Evolutionary conservation across 441 rosid species (phyloP), one percentile per base, ranked within the genome.

Genomic region (Iberis amara): DNA sequence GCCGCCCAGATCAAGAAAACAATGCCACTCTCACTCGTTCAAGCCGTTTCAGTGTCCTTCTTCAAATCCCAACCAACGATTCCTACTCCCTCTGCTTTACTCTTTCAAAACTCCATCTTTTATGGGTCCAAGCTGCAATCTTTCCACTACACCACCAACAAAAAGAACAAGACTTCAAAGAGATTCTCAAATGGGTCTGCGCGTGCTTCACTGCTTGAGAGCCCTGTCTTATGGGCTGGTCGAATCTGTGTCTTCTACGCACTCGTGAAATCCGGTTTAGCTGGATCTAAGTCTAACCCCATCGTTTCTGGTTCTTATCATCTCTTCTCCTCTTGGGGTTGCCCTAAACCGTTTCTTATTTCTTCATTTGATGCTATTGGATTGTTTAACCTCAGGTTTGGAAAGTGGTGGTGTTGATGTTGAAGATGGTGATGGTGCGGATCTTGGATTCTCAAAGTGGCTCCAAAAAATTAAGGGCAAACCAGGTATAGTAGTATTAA

Each of bases 381-480:
- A 33, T 55, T n/a, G 11, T 2, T 33, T 33, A 7, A 31, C 48
- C 32, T 55, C 15, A 89, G 97, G 61, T 6, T 55, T 82, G 76
- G 94, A 62, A 48, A 66, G 55, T 55, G 74, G 62, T 55, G 79
- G 47, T 44, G 64, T 39, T 40, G 58, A 8, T 66, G 76, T 55
- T 70, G 88, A 70, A 40, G 70, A 76, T 18, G 21, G 21, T 18
- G 66, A 9, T 65, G 49, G 55, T 59, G 66, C 49, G 39, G 92
- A 86, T 78, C 61, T 89, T 70, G 97, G 97, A 18, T 89, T 89
- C 72, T 80, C 90, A 2, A 75, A 82, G 67, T 85, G 83, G 94
- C 64, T 80, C 63, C 73, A 73, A 56, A 68, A 42, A 54, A 54
- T 82, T 10, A 74, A 55, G 33, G 82, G 89, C 50, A 77, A 73